Evolutionary conservation across 2,329 filamentous ascomycete genomes (phyloP).

Genomic region (Colletotrichum cuscutae): DNA sequence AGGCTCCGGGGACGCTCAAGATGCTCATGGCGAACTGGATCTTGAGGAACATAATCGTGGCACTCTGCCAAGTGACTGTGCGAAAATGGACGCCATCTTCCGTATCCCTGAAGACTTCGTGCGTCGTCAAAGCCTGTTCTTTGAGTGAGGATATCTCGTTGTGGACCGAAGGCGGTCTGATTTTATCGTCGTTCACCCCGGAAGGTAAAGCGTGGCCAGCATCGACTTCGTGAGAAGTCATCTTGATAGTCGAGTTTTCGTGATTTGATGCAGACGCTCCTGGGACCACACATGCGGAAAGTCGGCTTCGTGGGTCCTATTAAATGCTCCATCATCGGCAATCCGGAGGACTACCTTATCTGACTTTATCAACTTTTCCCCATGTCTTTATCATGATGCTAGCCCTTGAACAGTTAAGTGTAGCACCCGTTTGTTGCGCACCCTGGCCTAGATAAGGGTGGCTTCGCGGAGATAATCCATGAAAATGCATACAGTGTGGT

Average conservation of each 20-base stretch:
- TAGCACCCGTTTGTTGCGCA: not conserved
- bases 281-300: not conserved
- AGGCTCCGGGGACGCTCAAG: constrained; percentile 35
- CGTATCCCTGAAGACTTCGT: constrained; percentile 41
- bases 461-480: not conserved
- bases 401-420: not conserved
- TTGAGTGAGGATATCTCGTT: not conserved
- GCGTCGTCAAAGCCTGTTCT: not conserved
- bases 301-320: not conserved
- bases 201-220: not conserved
- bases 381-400: not conserved
- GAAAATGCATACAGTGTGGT: not conserved
- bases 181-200: not conserved
- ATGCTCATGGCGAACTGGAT: constrained; percentile 43
- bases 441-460: not conserved
- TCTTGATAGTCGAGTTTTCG: not conserved
- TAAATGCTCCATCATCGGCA: not conserved
- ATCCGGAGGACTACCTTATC: not conserved
- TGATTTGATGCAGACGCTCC: not conserved
- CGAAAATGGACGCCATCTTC: constrained; percentile 43
- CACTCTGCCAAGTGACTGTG: constrained; percentile 50
- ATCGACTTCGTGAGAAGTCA: not conserved
- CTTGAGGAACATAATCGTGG: constrained; percentile 52
- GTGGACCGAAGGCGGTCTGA: not conserved
- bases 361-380: not conserved